Evolutionary conservation across 2,329 filamentous ascomycete species (phyloP).

Genomic region (Thermochaetoides dissita): DNA sequence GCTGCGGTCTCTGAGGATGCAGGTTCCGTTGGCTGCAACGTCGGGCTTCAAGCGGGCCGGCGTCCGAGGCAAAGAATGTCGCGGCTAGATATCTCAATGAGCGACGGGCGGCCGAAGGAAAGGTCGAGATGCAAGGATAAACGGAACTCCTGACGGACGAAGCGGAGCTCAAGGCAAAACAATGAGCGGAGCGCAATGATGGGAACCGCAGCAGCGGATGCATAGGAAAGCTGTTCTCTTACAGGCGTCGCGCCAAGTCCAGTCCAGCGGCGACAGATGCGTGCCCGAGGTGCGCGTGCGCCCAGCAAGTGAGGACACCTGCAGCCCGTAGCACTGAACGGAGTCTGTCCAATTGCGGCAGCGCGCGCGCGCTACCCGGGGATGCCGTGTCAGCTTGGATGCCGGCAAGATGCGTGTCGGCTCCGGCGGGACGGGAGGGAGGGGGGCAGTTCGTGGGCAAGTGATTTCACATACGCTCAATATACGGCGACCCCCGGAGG

Average conservation of each 20-base stretch:
- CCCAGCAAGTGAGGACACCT: no score
- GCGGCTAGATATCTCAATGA: not conserved
- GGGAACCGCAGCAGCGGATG: constrained; percentile 5
- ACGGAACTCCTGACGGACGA: not conserved
- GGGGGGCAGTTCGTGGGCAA: no score
- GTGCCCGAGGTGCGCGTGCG: no score
- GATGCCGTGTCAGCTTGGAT: constrained; percentile 6
- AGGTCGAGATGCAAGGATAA: not conserved
- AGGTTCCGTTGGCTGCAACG: no score
- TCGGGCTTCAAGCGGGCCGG: no score
- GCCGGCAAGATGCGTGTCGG: not conserved
- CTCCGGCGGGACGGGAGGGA: no score
- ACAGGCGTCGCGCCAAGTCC: not conserved
- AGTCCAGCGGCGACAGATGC: not conserved
- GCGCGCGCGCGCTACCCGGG: not conserved
- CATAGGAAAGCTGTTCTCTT: constrained; percentile 5
- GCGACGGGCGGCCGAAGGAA: not conserved
- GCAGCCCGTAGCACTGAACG: no score
- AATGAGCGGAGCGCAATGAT: constrained; percentile 1
- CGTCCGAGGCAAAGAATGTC: not conserved
- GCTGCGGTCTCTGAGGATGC: no score
- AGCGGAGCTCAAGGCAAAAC: not conserved
- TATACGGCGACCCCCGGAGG: no score
- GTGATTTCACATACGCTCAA: no score
- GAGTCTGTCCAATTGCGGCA: no score